These are phyloP conservation scores for Umbelopsis sp. DNA, from an alignment of 192 early-diverging fungal species.

Conservation along the genomic window DNA sequence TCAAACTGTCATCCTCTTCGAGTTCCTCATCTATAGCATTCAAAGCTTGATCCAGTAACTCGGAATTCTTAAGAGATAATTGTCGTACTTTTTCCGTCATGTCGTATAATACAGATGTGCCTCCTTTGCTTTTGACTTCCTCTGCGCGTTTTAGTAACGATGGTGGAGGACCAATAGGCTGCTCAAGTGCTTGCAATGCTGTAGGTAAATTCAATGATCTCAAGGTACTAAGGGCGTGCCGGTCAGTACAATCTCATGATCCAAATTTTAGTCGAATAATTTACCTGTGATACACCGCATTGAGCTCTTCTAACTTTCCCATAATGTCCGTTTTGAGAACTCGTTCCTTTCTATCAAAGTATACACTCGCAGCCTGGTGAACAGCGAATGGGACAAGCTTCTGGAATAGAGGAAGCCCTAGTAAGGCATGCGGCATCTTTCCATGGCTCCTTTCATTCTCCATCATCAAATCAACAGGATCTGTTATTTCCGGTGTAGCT, in stretches of 20 bases:
- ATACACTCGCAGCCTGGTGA: slow-evolving; percentile 87
- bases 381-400: slow-evolving; percentile 89
- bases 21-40: slow-evolving; percentile 70
- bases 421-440: slow-evolving; percentile 41
- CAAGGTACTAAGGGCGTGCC: slow-evolving; percentile 46
- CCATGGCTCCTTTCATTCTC: slow-evolving; percentile 46
- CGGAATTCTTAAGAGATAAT: slow-evolving; percentile 51
- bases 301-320: slow-evolving; percentile 66
- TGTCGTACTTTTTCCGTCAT: slow-evolving; percentile 65
- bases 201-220: slow-evolving; percentile 36
- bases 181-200: slow-evolving; percentile 64
- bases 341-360: slow-evolving; percentile 81
- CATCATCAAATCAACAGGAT: slow-evolving; percentile 70
- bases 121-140: slow-evolving; percentile 77
- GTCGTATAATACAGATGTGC: slow-evolving; percentile 61
- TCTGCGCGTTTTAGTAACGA: slow-evolving; percentile 69
- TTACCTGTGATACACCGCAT: slow-evolving; percentile 67
- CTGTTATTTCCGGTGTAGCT: slow-evolving; percentile 55
- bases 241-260: slow-evolving; percentile 25
- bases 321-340: slow-evolving; percentile 71
- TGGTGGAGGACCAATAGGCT: slow-evolving; percentile 77
- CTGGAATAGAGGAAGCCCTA: slow-evolving; percentile 78
- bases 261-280: background rate
- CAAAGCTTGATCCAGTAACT: slow-evolving; percentile 70
- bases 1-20: slow-evolving; percentile 68